Percentiles rank a stretch among this genome's conserved stretches.
Conservation (phyloP, 2,329 filamentous ascomycete species). For the Ceratocystis diversiconidia region DNA sequence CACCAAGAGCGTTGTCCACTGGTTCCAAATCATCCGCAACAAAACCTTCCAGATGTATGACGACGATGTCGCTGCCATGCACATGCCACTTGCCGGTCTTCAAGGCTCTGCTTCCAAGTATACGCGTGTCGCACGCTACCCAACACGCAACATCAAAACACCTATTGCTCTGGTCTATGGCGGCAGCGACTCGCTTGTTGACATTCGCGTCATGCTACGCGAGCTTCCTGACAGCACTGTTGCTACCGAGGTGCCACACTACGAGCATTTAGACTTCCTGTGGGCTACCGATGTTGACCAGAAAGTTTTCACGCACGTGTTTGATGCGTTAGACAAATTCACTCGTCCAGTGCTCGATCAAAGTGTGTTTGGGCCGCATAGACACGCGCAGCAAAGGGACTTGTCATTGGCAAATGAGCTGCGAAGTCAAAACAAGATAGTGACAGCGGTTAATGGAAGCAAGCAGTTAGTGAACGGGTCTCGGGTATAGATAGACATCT, state of each 20-base stretch:
- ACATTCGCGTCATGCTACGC: constrained; percentile 82
- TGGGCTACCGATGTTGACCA: constrained; percentile 78
- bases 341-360: constrained; percentile 39
- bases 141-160: constrained; percentile 91
- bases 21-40: constrained; percentile 98
- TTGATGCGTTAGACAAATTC: constrained; percentile 70
- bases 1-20: constrained; percentile 93
- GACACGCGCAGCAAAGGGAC: constrained; percentile 36
- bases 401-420: constrained; percentile 22
- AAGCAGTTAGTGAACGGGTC: not conserved
- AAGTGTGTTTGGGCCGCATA: constrained; percentile 47
- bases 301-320: constrained; percentile 81
- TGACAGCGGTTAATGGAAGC: not conserved
- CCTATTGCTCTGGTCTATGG: constrained; percentile 90
- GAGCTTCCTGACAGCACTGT: constrained; percentile 76
- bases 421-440: not conserved
- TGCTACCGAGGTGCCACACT: constrained; percentile 76
- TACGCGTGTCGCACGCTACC: constrained; percentile 92
- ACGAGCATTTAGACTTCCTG: constrained; percentile 92
- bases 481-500: too few relatives aligned
- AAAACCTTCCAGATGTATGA: constrained; percentile 98
- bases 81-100: constrained; percentile 38
- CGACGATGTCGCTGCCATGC: constrained; percentile 53
- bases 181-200: constrained; percentile 82
- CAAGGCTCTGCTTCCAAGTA: constrained; percentile 57